Percentiles rank a stretch among this genome's conserved stretches.
Evolutionary conservation across 129 eudicot genomes (phyloP).

Genomic region (Centrapalus pauciflorus): DNA sequence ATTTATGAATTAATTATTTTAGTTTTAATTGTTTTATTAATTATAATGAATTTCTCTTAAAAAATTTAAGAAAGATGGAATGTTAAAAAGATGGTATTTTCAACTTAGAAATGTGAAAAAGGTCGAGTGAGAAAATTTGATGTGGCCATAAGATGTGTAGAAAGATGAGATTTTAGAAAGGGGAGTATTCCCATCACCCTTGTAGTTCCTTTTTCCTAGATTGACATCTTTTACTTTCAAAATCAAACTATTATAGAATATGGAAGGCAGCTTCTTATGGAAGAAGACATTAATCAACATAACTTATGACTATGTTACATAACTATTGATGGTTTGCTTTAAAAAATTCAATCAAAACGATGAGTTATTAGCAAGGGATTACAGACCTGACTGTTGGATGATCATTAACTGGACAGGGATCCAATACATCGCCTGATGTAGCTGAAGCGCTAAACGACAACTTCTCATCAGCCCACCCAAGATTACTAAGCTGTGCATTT

Average conservation of each 20-base stretch:
- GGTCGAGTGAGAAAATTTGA: too few species aligned
- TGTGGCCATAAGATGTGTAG: too few species aligned
- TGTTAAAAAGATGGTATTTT: background rate
- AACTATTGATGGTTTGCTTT: background rate
- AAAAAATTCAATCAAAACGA: background rate
- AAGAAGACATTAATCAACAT: background rate
- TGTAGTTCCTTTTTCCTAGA: background rate
- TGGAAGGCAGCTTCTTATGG: background rate
- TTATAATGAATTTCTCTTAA: too few species aligned
- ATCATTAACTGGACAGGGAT: slow-evolving; percentile 5
- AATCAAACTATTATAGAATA: background rate
- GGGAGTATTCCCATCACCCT: too few species aligned
- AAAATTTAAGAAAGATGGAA: too few species aligned
- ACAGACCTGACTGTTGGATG: slow-evolving; percentile 20
- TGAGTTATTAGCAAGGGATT: background rate
- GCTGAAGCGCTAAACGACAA: background rate
- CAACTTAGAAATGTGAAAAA: too few species aligned
- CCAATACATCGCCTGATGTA: slow-evolving; percentile 13
- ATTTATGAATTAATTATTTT: too few species aligned
- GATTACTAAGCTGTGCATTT: slow-evolving; percentile 7
- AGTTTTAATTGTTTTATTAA: too few species aligned
- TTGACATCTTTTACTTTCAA: background rate
- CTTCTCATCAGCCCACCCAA: slow-evolving; percentile 9
- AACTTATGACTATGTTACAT: too few species aligned
- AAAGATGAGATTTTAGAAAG: too few species aligned